Conservation (phyloP, 176 grass and related monocot species). For the Zea luxurians region DNA sequence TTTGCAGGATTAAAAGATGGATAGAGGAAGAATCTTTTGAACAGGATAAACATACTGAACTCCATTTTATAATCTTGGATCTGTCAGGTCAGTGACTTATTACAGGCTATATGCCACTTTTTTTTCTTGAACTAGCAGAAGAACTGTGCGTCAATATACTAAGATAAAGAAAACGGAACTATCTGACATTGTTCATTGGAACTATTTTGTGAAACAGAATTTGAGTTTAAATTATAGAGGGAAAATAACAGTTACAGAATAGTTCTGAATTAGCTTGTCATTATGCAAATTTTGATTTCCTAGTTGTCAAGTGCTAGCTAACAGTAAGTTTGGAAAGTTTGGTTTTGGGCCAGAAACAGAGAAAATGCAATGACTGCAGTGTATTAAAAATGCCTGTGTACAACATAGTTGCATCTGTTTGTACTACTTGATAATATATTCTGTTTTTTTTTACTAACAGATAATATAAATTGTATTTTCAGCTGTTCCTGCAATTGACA, state of each 20-base stretch:
- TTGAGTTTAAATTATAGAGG: neutral
- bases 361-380: neutral
- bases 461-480: neutral
- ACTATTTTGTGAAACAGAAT: neutral
- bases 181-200: neutral
- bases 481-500: slow-evolving; percentile 78
- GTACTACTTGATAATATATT: neutral
- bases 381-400: neutral
- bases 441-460: slow-evolving; percentile 4
- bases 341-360: neutral
- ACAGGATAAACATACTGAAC: slow-evolving; percentile 47
- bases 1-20: slow-evolving; percentile 81
- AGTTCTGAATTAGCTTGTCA: neutral
- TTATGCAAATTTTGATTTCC: neutral
- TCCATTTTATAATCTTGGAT: slow-evolving; percentile 70
- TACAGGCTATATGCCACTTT: neutral
- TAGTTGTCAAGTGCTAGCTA: neutral
- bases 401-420: neutral
- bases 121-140: neutral
- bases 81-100: slow-evolving; percentile 60
- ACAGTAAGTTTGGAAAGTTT: neutral
- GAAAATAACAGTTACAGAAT: neutral
- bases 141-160: too few species aligned
- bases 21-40: slow-evolving; percentile 68
- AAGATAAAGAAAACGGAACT: neutral